phyloP scores from a whole-genome alignment of 495 filamentous ascomycete species.

The Talaromyces ruber region DNA sequence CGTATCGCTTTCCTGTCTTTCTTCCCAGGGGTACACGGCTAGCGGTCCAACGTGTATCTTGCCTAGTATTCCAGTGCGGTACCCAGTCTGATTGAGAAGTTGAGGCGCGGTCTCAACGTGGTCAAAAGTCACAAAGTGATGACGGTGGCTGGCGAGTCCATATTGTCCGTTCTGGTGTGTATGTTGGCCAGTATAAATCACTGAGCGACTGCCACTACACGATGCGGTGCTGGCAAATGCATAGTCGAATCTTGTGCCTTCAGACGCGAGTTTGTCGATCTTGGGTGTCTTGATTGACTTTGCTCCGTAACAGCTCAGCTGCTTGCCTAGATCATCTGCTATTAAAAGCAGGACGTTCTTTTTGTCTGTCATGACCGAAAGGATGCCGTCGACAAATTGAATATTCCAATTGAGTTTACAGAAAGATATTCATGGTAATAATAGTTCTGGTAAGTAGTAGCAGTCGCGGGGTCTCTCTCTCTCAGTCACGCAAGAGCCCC shows the following conservation, averaged over 20 bases:
- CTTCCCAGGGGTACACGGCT: constrained; percentile 15
- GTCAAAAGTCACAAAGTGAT: constrained; percentile 31
- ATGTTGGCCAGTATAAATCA: constrained; percentile 37
- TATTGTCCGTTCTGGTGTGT: constrained; percentile 39
- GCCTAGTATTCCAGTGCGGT: constrained; percentile 33
- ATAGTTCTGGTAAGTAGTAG: neutral
- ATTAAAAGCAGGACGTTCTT: constrained; percentile 31
- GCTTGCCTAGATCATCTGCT: constrained; percentile 34
- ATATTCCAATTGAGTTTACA: no score
- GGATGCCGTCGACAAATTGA: no score
- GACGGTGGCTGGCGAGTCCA: constrained; percentile 16
- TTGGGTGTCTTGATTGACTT: constrained; percentile 23
- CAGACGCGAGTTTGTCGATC: constrained; percentile 25
- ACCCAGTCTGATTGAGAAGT: constrained; percentile 24
- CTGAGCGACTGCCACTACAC: constrained; percentile 29
- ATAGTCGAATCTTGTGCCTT: constrained; percentile 23
- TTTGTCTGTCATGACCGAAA: neutral
- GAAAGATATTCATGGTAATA: neutral
- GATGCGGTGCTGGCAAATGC: constrained; percentile 36
- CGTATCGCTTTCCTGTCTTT: constrained; percentile 17
- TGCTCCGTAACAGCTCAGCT: constrained; percentile 29
- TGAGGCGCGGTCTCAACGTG: constrained; percentile 31
- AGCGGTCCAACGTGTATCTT: constrained; percentile 38
- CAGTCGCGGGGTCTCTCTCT: constrained; percentile 7
- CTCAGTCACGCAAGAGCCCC: neutral